Percentiles rank a stretch among this genome's conserved stretches.
phyloP scores from a whole-genome alignment of 306 rosid genomes.

The Gastrolobium bilobum region DNA sequence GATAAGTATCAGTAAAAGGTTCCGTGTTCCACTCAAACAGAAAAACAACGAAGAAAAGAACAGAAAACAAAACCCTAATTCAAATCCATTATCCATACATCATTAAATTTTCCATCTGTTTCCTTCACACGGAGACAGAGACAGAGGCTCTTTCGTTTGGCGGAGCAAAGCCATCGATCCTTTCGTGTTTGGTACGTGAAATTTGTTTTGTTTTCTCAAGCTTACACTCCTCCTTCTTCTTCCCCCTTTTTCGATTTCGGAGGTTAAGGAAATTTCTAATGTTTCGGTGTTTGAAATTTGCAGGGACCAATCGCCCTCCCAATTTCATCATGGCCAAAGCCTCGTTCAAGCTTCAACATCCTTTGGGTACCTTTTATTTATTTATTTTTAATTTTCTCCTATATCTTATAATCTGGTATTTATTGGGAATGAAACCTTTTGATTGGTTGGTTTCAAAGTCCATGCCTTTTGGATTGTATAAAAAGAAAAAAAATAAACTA shows the following conservation, averaged over 20 bases:
- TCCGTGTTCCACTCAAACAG: conserved; percentile 56
- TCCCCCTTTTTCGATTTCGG: neutral
- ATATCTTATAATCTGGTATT: conserved; percentile 9
- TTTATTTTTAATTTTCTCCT: neutral
- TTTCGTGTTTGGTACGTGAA: conserved; percentile 51
- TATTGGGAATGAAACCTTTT: neutral
- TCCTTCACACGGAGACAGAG: neutral
- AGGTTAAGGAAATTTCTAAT: conserved; percentile 44
- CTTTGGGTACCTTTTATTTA: conserved; percentile 63
- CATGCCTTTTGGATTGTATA: neutral
- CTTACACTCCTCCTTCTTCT: neutral
- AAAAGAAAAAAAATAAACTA: neutral
- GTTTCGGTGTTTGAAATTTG: conserved; percentile 56
- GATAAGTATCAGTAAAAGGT: conserved; percentile 45
- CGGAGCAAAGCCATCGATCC: conserved; percentile 27
- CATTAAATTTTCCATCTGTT: neutral
- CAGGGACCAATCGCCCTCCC: conserved; percentile 49
- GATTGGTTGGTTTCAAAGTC: conserved; percentile 4
- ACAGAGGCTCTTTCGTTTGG: neutral
- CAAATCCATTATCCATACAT: neutral
- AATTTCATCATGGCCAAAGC: conserved; percentile 73
- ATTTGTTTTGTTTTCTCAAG: neutral
- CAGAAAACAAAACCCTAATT: conserved; percentile 42
- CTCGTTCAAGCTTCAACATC: conserved; percentile 84
- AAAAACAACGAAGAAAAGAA: neutral